Percentiles rank a stretch among this genome's conserved stretches.
phyloP scores from a whole-genome alignment of 371 early-diverging fungal species.

The Apophysomyces variabilis region DNA sequence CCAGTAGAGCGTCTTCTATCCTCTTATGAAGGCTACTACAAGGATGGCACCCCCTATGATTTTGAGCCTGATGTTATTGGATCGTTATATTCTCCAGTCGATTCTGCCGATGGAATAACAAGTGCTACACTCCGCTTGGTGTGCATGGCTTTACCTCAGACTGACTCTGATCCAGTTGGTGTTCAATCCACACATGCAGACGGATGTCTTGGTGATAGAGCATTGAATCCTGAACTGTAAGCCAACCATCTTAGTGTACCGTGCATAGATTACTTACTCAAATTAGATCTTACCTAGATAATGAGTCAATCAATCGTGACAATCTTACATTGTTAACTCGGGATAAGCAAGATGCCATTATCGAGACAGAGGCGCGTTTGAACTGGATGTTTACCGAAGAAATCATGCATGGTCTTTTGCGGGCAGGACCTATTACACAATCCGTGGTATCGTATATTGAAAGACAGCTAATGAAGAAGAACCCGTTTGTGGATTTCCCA shows the following conservation, averaged over 20 bases:
- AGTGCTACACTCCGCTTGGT: conserved; percentile 69
- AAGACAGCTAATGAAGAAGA: conserved; percentile 64
- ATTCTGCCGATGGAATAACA: conserved; percentile 70
- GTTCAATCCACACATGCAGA: conserved; percentile 31
- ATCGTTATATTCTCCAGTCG: conserved; percentile 65
- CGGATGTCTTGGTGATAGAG: conserved; percentile 34
- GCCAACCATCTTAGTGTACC: not conserved
- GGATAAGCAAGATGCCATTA: conserved; percentile 65
- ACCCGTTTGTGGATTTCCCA: conserved; percentile 70
- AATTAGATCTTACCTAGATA: conserved; percentile 38
- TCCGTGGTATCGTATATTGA: conserved; percentile 65
- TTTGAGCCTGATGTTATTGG: conserved; percentile 72
- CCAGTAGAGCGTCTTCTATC: conserved; percentile 65
- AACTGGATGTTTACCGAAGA: conserved; percentile 76
- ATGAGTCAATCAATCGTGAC: conserved; percentile 36
- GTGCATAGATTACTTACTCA: not conserved
- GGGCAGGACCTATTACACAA: conserved; percentile 57
- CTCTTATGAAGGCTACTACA: conserved; percentile 48
- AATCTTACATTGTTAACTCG: conserved; percentile 45
- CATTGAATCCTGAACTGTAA: conserved; percentile 38
- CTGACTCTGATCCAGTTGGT: conserved; percentile 45
- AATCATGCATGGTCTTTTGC: conserved; percentile 74
- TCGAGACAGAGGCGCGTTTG: conserved; percentile 63
- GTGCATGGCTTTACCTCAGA: conserved; percentile 64
- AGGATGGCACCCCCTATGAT: conserved; percentile 44